Percentiles rank a stretch among this genome's conserved stretches.
phyloP scores from a whole-genome alignment of 1,139 yeast species.

The Blastobotrys elegans region DNA sequence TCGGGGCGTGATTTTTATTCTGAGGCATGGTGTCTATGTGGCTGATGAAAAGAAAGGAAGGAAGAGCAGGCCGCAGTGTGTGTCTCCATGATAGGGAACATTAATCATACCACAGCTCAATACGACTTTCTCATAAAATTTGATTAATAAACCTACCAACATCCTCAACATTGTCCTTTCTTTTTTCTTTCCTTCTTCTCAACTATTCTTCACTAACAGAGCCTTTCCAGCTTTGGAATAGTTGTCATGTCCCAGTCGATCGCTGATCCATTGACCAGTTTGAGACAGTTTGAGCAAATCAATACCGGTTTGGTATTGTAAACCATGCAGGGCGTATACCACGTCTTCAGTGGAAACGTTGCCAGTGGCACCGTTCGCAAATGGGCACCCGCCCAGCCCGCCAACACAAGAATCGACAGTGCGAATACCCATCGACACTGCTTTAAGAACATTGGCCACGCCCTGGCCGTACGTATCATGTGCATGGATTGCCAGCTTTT shows the following conservation, averaged over 20 bases:
- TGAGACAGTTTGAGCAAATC: constrained; percentile 27
- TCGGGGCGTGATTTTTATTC: too few species aligned
- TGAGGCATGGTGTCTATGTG: too few species aligned
- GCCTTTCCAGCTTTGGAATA: constrained; percentile 35
- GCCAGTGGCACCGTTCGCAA: constrained; percentile 37
- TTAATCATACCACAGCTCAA: too few species aligned
- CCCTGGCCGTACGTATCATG: constrained; percentile 39
- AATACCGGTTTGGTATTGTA: constrained; percentile 34
- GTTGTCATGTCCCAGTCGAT: constrained; percentile 26
- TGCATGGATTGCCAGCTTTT: constrained; percentile 35
- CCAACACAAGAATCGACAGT: constrained; percentile 34
- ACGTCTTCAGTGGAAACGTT: constrained; percentile 37
- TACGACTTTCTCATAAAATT: too few species aligned
- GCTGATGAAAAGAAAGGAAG: too few species aligned
- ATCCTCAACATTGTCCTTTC: too few species aligned
- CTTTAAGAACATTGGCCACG: constrained; percentile 33
- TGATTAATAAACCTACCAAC: too few species aligned
- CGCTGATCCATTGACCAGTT: constrained; percentile 34
- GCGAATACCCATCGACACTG: constrained; percentile 34
- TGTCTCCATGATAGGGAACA: too few species aligned
- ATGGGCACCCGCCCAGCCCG: constrained; percentile 39
- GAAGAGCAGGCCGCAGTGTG: too few species aligned
- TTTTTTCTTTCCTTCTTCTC: neutral
- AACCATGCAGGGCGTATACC: constrained; percentile 34
- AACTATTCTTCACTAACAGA: constrained; percentile 15